phyloP scores from a whole-genome alignment of 345 rosid species.

The Populus euphratica region DNA sequence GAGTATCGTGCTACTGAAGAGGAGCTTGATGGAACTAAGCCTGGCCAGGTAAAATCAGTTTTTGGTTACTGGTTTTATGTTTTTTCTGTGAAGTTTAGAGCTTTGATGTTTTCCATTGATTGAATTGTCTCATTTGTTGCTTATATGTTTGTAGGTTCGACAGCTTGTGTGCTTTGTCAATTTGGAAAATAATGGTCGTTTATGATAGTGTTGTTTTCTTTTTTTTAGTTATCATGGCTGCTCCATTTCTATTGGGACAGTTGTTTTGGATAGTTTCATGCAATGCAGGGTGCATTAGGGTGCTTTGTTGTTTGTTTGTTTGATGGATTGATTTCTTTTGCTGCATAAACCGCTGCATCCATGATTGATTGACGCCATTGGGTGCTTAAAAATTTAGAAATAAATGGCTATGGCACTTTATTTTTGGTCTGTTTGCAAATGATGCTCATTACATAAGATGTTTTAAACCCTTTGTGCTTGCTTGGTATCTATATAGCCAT shows the following conservation, averaged over 20 bases:
- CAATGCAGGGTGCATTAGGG: background rate
- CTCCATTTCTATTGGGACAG: background rate
- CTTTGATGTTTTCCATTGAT: background rate
- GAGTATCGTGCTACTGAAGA: slow-evolving; percentile 73
- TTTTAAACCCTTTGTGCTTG: background rate
- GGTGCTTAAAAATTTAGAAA: background rate
- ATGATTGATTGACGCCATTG: background rate
- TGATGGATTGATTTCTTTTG: background rate
- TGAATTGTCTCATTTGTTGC: background rate
- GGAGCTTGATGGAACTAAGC: slow-evolving; percentile 67
- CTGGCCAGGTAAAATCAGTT: slow-evolving; percentile 64
- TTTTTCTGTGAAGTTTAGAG: background rate
- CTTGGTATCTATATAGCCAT: background rate
- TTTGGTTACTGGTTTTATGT: background rate
- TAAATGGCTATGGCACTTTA: background rate
- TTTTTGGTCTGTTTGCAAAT: background rate
- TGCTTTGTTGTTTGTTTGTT: background rate
- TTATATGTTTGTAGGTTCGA: background rate
- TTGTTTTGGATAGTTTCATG: background rate
- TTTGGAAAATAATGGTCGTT: background rate
- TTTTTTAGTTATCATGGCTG: background rate
- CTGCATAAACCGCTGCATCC: background rate
- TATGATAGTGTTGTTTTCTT: no score
- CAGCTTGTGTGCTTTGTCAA: background rate
- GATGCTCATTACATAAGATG: background rate